A percentile compares a stretch with the other conserved stretches of the same genome.
These are phyloP conservation scores for Nyctanthes arbortristis DNA, from an alignment of 257 asterid genomes.

Conservation along the genomic window DNA sequence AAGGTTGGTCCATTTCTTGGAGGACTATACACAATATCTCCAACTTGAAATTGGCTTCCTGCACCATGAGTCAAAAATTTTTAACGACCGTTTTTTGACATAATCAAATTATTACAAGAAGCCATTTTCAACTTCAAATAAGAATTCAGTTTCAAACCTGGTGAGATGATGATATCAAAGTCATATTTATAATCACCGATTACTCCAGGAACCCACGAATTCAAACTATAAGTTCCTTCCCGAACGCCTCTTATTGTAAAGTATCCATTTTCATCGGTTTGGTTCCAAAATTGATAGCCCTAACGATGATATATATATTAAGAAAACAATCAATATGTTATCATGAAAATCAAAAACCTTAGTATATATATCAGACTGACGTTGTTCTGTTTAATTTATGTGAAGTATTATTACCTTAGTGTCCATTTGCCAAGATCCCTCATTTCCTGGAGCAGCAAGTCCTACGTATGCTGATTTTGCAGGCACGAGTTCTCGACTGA, in stretches of 20 bases:
- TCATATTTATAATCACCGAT: constrained; percentile 58
- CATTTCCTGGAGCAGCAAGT: constrained; percentile 65
- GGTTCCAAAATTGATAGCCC: constrained; percentile 83
- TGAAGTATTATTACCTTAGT: constrained; percentile 59
- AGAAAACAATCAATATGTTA: not conserved
- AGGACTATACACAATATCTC: constrained; percentile 36
- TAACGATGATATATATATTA: constrained; percentile 19
- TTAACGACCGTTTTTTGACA: not conserved
- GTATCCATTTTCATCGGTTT: constrained; percentile 42
- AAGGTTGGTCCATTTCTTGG: constrained; percentile 62
- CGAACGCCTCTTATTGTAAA: constrained; percentile 43
- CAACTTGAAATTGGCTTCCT: constrained; percentile 33
- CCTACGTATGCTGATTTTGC: constrained; percentile 67
- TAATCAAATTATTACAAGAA: not conserved
- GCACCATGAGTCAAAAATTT: not conserved
- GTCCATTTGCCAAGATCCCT: constrained; percentile 76
- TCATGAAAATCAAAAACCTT: not conserved
- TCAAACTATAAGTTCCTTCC: constrained; percentile 45
- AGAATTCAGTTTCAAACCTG: constrained; percentile 31
- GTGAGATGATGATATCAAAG: constrained; percentile 21
- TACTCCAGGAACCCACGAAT: constrained; percentile 72
- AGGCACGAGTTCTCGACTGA: constrained; percentile 16
- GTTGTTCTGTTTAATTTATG: not conserved
- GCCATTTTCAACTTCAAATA: not conserved
- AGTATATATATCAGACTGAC: too few species aligned